phyloP scores from a whole-genome alignment of 352 stramenopile genomes.

The Phytopythium kandeliae region DNA sequence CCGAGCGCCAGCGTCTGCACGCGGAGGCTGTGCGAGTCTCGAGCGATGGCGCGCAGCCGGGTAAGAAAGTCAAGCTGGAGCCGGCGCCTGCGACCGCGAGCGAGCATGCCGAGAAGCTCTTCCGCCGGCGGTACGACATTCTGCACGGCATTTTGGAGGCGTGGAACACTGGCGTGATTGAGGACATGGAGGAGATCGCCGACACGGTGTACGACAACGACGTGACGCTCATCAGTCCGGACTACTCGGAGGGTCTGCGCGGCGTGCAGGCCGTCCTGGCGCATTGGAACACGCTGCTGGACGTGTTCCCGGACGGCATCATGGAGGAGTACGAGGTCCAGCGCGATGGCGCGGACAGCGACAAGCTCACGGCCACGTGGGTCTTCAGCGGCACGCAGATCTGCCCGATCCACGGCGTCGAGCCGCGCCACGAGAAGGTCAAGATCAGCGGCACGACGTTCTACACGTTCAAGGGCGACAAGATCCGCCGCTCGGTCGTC shows the following conservation, averaged over 20 bases:
- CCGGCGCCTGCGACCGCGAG: constrained; percentile 13
- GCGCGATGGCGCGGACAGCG: constrained; percentile 41
- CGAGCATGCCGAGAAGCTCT: constrained; percentile 46
- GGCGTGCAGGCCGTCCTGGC: constrained; percentile 66
- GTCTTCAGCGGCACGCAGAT: constrained; percentile 77
- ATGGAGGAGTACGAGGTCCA: constrained; percentile 82
- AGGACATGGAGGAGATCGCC: constrained; percentile 79
- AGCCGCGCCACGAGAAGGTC: constrained; percentile 71
- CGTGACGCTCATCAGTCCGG: constrained; percentile 59
- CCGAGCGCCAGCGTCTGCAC: constrained; percentile 20
- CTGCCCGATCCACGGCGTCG: constrained; percentile 62
- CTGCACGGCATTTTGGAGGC: constrained; percentile 69
- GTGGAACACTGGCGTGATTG: constrained; percentile 78
- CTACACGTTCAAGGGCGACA: constrained; percentile 74
- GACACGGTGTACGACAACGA: constrained; percentile 70
- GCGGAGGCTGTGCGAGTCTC: constrained; percentile 12
- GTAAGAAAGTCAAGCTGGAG: constrained; percentile 34
- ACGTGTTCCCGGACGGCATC: constrained; percentile 74
- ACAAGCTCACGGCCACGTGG: constrained; percentile 71
- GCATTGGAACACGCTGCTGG: constrained; percentile 62
- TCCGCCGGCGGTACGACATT: constrained; percentile 62
- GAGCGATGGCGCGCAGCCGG: constrained; percentile 13
- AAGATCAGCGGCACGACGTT: constrained; percentile 72
- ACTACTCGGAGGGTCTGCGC: constrained; percentile 55
- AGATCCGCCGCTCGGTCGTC: constrained; percentile 64